These are phyloP conservation scores for Epithele typhae DNA, from an alignment of 768 basidiomycete species.

Conservation along the genomic window DNA sequence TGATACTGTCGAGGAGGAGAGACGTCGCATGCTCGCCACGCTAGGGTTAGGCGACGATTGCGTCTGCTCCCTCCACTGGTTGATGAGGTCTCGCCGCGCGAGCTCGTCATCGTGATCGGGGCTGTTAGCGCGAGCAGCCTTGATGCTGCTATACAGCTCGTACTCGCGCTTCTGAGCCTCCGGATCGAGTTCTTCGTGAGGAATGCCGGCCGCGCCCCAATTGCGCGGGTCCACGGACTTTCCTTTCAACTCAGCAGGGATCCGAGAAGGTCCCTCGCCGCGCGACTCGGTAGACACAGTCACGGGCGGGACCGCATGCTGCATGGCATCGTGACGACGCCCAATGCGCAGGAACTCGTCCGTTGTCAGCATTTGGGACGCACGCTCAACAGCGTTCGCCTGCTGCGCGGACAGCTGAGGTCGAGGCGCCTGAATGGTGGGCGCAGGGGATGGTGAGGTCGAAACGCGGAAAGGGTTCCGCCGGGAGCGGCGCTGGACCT, in stretches of 20 bases:
- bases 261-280: constrained; percentile 15
- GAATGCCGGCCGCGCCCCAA: constrained; percentile 17
- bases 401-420: neutral
- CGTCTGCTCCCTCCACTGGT: constrained; percentile 1
- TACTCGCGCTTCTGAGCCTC: constrained; percentile 11
- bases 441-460: too few relatives aligned
- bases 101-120: neutral
- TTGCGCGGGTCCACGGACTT: constrained; percentile 18
- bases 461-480: neutral
- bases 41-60: neutral
- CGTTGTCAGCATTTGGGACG: neutral
- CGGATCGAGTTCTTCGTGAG: constrained; percentile 10
- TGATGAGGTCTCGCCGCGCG: constrained; percentile 1
- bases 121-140: neutral
- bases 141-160: neutral
- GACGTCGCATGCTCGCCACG: too few relatives aligned
- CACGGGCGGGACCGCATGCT: too few relatives aligned
- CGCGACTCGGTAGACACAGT: constrained; percentile 5
- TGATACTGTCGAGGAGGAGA: too few relatives aligned
- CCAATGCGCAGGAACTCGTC: neutral
- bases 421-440: too few relatives aligned
- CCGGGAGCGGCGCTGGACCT: constrained; percentile 1
- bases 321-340: too few relatives aligned
- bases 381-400: neutral
- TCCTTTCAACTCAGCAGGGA: constrained; percentile 6